A percentile compares a stretch with the other conserved stretches of the same genome.
phyloP scores from a whole-genome alignment of 2,329 filamentous ascomycete species.

The Rhinocladiella mackenziei region DNA sequence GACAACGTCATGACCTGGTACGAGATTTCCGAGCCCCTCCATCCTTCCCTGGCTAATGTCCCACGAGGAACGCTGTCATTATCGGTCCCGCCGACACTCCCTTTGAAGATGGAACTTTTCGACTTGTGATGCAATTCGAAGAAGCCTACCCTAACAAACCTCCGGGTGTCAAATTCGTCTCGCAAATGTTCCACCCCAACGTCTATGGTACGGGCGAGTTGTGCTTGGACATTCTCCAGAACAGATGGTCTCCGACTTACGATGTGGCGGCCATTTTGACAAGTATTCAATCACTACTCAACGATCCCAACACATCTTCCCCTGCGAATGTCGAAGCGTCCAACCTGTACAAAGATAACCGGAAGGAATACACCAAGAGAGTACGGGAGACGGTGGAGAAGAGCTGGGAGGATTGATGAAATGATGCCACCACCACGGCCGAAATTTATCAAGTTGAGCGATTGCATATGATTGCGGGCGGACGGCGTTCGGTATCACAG shows the following conservation, averaged over 20 bases:
- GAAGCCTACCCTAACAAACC: slow-evolving; percentile 99
- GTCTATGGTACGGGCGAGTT: slow-evolving; percentile 96
- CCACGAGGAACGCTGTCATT: slow-evolving; percentile 87
- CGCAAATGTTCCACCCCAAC: slow-evolving; percentile 98
- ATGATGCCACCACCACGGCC: background rate
- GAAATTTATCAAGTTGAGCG: slow-evolving; percentile 4
- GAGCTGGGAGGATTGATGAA: slow-evolving; percentile 83
- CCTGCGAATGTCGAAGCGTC: slow-evolving; percentile 97
- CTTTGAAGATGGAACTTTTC: slow-evolving; percentile 96
- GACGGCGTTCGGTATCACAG: slow-evolving; percentile 2
- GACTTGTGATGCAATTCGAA: slow-evolving; percentile 98
- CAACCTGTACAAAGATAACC: slow-evolving; percentile 97
- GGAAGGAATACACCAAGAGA: slow-evolving; percentile 91
- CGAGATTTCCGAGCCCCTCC: slow-evolving; percentile 29
- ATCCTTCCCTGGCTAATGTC: background rate
- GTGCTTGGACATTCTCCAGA: slow-evolving; percentile 94
- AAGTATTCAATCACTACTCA: slow-evolving; percentile 94
- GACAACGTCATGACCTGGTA: slow-evolving; percentile 98
- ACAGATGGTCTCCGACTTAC: slow-evolving; percentile 97
- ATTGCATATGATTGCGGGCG: slow-evolving; percentile 7
- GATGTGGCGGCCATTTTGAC: slow-evolving; percentile 96
- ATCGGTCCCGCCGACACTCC: slow-evolving; percentile 95
- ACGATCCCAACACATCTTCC: slow-evolving; percentile 97
- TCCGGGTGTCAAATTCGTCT: slow-evolving; percentile 96
- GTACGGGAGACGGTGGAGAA: slow-evolving; percentile 97